Evolutionary conservation across 2,329 filamentous ascomycete species (phyloP), one percentile per base, ranked within the genome.

Genomic region (Colletotrichum incanum): DNA sequence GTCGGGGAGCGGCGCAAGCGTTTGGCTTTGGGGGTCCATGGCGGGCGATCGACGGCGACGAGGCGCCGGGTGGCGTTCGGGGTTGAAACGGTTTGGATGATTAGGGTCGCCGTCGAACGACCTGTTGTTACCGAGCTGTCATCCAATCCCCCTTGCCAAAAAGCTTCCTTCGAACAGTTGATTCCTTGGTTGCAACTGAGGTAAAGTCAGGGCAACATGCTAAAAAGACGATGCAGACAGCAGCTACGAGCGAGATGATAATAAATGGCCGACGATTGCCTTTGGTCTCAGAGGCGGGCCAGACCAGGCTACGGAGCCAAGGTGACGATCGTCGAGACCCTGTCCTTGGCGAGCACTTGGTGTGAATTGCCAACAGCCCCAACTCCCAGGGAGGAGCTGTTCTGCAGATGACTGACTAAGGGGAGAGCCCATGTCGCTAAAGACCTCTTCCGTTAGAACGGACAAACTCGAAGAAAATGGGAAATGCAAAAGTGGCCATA

Each of bases 1-100:
- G 8, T 74, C 71, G 9, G 81, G 80, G 28, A 84, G 76, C 11
- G 82, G 82, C 12, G 76, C 74, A 20, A 84, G 76, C 12, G 77
- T 80, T 55, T 72, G 65, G 31, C 70, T 72, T 39, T 69, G 54
- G 20, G 70, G 59, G 54, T 72, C 70, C 70, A 72, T 72, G 66
- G 65, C 28, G 26, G 49, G 61, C 23, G 37, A 23, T 23, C 26
- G 11, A 9, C 18, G 65, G 43, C 14, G 26, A 39, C 39, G 39
- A 31, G 43, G 41, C 39, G 39, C 49, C 49, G 52, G 54, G 54
- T 65, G 65, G 70, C 54, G 70, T 59, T 39, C 16, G 47, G 37
- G 16, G 12, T 28, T 28, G 39, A 20, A 23, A 54, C 43, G 31
- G 52, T 7, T 16, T 56, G 59, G 62, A 39, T 47, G 43, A 11